These are phyloP conservation scores for Polytolypa hystricis DNA, from an alignment of 2,329 filamentous ascomycete genomes.

Conservation along the genomic window DNA sequence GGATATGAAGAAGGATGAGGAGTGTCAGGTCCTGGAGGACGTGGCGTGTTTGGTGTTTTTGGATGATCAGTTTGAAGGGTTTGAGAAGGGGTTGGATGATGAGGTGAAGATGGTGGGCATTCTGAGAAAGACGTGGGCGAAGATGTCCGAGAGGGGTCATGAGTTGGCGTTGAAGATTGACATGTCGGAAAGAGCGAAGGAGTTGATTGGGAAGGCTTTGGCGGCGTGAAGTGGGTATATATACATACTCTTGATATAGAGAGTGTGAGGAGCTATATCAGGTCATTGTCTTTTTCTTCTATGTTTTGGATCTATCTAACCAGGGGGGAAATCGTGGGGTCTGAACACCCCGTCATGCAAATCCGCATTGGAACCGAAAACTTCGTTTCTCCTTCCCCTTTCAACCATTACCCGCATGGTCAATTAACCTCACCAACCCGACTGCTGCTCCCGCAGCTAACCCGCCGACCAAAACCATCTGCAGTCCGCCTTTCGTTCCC, in stretches of 20 bases:
- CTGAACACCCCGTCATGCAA: background rate
- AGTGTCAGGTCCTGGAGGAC: constrained; percentile 67
- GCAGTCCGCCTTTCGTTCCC: constrained; percentile 48
- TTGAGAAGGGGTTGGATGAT: constrained; percentile 61
- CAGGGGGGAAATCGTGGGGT: background rate
- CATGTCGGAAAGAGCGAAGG: constrained; percentile 51
- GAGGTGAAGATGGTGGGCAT: constrained; percentile 68
- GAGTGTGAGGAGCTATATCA: too few relatives aligned
- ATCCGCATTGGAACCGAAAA: background rate
- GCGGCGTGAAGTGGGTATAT: too few relatives aligned
- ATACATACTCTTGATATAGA: too few relatives aligned
- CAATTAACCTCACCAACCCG: constrained; percentile 48
- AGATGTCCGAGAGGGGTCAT: constrained; percentile 56
- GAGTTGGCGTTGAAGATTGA: constrained; percentile 55
- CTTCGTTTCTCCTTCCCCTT: background rate
- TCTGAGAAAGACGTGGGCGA: constrained; percentile 62
- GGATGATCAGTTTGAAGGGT: constrained; percentile 75
- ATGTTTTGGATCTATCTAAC: background rate
- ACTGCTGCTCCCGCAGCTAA: constrained; percentile 57
- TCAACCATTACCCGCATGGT: constrained; percentile 16
- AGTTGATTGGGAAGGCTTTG: constrained; percentile 54
- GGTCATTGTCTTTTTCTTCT: background rate
- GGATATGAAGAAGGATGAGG: constrained; percentile 42
- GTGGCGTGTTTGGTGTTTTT: constrained; percentile 79
- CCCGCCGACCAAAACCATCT: constrained; percentile 55